Evolutionary conservation across 2,329 filamentous ascomycete genomes (phyloP).

Genomic region (Neofusicoccum sp.): DNA sequence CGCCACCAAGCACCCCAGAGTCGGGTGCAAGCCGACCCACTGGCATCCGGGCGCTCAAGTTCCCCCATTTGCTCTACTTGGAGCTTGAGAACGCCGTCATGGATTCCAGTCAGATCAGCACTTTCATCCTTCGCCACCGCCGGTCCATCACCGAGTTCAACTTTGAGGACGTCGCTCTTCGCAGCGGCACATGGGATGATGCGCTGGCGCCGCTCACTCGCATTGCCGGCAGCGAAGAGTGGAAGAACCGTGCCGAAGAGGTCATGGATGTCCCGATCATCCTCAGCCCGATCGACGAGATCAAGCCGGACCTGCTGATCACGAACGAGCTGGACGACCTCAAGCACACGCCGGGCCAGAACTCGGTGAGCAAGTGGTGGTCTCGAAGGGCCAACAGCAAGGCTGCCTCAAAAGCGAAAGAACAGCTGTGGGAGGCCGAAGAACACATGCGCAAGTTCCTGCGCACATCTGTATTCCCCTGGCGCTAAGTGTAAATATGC

Average conservation of each 20-base stretch:
- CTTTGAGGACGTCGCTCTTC: constrained; percentile 74
- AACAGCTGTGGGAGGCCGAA: constrained; percentile 38
- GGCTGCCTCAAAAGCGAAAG: constrained; percentile 30
- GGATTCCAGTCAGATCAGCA: constrained; percentile 70
- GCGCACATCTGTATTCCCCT: constrained; percentile 33
- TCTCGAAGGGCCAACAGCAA: constrained; percentile 26
- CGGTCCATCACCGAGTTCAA: constrained; percentile 74
- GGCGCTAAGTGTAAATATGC: constrained; percentile 31
- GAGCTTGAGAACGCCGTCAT: constrained; percentile 73
- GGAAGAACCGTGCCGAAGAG: constrained; percentile 31
- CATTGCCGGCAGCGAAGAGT: constrained; percentile 44
- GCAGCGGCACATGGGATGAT: constrained; percentile 77
- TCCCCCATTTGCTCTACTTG: constrained; percentile 69
- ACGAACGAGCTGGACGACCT: constrained; percentile 32
- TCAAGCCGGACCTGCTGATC: constrained; percentile 37
- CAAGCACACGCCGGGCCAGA: constrained; percentile 29
- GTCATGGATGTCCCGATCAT: constrained; percentile 46
- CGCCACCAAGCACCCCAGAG: constrained; percentile 50
- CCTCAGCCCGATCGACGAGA: constrained; percentile 35
- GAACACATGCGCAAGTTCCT: constrained; percentile 42
- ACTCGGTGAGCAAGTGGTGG: constrained; percentile 37
- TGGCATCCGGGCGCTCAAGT: constrained; percentile 51
- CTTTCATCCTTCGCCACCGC: constrained; percentile 69
- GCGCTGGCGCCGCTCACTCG: constrained; percentile 71
- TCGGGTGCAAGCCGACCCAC: constrained; percentile 29